Conservation (phyloP, 176 grass and related monocot species). For the Oryza glumipatula region DNA sequence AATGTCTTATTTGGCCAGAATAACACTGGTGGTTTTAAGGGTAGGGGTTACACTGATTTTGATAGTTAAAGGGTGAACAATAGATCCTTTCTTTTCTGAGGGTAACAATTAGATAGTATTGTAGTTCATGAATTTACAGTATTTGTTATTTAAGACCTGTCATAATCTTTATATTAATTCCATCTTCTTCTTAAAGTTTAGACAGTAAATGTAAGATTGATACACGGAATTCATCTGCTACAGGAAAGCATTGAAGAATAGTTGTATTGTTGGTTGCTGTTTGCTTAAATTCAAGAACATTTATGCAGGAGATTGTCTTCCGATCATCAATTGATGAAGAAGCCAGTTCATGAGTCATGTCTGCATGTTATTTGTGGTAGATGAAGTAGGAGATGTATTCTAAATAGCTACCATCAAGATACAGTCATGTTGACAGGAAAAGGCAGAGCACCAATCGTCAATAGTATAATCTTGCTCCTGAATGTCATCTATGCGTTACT, state of each 20-base stretch:
- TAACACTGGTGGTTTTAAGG: neutral
- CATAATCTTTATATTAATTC: neutral
- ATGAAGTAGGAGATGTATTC: conserved; percentile 16
- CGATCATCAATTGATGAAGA: conserved; percentile 24
- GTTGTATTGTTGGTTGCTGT: no score
- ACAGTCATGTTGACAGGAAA: neutral
- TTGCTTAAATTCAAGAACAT: conserved; percentile 26
- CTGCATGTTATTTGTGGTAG: neutral
- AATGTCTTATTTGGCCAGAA: neutral
- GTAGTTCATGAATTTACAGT: neutral
- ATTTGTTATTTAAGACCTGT: neutral
- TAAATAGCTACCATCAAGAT: neutral
- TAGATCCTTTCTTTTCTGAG: neutral
- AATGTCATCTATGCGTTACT: neutral
- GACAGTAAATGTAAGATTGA: neutral
- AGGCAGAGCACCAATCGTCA: conserved; percentile 6
- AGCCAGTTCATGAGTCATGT: neutral
- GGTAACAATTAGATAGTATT: neutral
- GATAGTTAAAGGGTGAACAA: neutral
- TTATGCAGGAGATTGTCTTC: neutral
- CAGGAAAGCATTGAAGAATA: neutral
- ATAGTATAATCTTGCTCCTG: conserved; percentile 15
- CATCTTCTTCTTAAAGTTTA: neutral
- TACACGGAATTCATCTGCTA: conserved; percentile 33
- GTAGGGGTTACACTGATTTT: neutral